Evolutionary conservation across 495 filamentous ascomycete genomes (phyloP), one percentile per base, ranked within the genome.

Genomic region (Pyrenula aspistea): DNA sequence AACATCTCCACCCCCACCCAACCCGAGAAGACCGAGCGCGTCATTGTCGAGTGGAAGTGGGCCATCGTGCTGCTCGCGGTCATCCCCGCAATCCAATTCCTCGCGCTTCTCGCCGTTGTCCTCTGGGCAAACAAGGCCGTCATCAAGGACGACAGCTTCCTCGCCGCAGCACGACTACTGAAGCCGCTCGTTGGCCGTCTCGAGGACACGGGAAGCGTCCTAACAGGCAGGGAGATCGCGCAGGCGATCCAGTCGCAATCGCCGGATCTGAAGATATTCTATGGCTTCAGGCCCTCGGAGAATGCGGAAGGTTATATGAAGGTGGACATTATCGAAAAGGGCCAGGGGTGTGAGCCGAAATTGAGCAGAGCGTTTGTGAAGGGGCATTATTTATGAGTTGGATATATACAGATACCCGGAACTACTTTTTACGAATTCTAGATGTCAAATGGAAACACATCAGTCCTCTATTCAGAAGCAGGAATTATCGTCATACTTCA

Each of bases 121-220:
- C 8, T 52, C 8, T 52, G 50, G 50, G 50, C 50, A 8, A 52
- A 52, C 50, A 52, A 52, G 22, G 50, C 50, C 8, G 22, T 52
- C 50, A 52, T 52, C 50, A 52, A 52, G 22, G 50, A 52, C 50
- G 50, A 52, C n/a, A 24, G 19, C 50, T 52, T 21, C 50, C n/a
- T 52, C 50, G n/a, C 50, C 8, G 22, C 22, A 10, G 50, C 50
- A 10, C n/a, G 22, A 20, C 50, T 52, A 20, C 22, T 21, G 8
- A 20, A 24, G 22, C 22, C 50, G 50, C 4, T 52, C 4, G 50
- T 52, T 20, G 50, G 20, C 31, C 31, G 31, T 15, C 31, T 42
- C 31, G 31, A 42, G 31, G 31, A 42, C 31, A 42, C 31, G 31
- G 31, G 31, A 15, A 42, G 31, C 31, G 31, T 42, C 8, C 15